These are phyloP conservation scores for Ophiostoma quercus DNA, from an alignment of 2,329 filamentous ascomycete genomes.

Conservation along the genomic window DNA sequence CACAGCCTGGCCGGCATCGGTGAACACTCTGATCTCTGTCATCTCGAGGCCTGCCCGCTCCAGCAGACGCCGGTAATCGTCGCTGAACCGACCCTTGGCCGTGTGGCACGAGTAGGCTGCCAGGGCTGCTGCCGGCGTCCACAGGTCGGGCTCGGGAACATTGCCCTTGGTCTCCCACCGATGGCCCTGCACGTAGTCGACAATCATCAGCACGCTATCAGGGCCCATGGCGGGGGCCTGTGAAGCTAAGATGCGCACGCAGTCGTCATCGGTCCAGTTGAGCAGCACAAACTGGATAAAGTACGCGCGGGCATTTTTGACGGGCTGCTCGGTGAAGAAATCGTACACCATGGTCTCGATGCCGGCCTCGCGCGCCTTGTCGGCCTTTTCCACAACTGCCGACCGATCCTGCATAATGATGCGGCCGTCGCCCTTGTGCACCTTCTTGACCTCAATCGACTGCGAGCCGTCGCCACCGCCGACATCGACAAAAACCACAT, in stretches of 20 bases:
- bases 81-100: not conserved
- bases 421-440: not conserved
- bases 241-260: not conserved
- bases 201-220: not conserved
- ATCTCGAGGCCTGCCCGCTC: not conserved
- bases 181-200: not conserved
- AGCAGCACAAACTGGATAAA: not conserved
- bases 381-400: not conserved
- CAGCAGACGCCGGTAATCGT: not conserved
- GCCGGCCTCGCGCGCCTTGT: not conserved
- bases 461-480: not conserved
- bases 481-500: not conserved
- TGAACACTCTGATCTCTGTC: not conserved
- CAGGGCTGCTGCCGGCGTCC: not conserved
- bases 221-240: not conserved
- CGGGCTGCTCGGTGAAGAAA: not conserved
- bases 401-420: not conserved
- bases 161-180: not conserved
- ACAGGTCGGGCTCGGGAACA: not conserved
- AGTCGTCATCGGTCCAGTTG: not conserved
- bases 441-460: not conserved
- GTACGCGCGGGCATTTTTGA: not conserved
- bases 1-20: not conserved
- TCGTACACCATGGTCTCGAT: not conserved
- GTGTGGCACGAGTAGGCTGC: not conserved